These are phyloP conservation scores for Aspergillus affinis DNA, from an alignment of 495 filamentous ascomycete species.

Conservation along the genomic window DNA sequence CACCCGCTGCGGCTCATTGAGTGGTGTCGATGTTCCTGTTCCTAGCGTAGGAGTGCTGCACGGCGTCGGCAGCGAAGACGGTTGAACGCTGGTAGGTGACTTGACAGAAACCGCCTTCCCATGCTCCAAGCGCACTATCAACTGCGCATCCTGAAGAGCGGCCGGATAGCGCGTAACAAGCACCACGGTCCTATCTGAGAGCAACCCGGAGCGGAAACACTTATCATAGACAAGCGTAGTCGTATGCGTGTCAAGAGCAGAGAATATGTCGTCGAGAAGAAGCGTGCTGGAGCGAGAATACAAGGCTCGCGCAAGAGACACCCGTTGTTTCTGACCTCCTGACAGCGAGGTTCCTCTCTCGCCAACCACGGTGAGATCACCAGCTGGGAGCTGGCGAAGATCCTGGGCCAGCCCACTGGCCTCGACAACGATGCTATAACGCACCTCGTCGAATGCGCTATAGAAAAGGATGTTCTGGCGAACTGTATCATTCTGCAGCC, in stretches of 20 bases:
- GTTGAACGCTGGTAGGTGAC: conserved; percentile 1
- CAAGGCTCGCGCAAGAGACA: conserved; percentile 60
- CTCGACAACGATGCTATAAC: conserved; percentile 53
- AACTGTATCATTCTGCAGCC: conserved; percentile 79
- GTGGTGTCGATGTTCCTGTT: conserved; percentile 4
- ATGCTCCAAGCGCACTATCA: conserved; percentile 41
- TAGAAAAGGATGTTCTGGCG: conserved; percentile 75
- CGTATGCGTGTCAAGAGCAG: conserved; percentile 64
- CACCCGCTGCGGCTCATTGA: not conserved
- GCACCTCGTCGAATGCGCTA: conserved; percentile 55
- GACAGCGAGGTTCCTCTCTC: conserved; percentile 63
- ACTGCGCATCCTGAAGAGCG: conserved; percentile 45
- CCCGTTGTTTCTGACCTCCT: conserved; percentile 65
- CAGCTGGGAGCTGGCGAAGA: conserved; percentile 54
- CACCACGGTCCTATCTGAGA: conserved; percentile 57
- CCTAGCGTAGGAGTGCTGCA: conserved; percentile 10
- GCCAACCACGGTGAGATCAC: conserved; percentile 64
- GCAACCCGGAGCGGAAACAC: conserved; percentile 57
- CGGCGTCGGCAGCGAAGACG: not conserved
- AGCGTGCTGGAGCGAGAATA: conserved; percentile 61
- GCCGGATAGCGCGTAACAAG: conserved; percentile 64
- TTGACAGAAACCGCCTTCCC: conserved; percentile 27
- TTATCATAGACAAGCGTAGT: conserved; percentile 62
- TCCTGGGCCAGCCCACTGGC: conserved; percentile 62
- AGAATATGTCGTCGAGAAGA: conserved; percentile 62